Evolutionary conservation across 495 filamentous ascomycete species (phyloP), one percentile per base, ranked within the genome.

Genomic region (Hyaloscypha hepaticicola): DNA sequence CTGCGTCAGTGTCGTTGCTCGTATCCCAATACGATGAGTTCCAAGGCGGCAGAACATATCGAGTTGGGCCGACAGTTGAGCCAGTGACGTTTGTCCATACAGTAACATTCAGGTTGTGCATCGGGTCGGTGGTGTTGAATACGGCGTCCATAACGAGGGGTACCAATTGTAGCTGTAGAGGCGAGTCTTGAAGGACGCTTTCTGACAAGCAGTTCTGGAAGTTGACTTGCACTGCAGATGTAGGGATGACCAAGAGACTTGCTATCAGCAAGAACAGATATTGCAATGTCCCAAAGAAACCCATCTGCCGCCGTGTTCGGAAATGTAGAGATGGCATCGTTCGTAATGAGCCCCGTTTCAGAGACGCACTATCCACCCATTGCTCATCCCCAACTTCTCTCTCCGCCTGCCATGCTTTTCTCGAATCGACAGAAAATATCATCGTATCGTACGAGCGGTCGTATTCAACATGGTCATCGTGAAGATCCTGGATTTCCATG

Each of bases 51-150:
- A 86, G 79, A 60, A 73, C 52, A n/a, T 69, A 66, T 51, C 72
- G 64, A 22, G 69, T 73, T 28, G 25, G 27, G 12, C 41, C 64
- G n/a, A 49, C 33, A 1, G 71, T 73, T 25, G 77, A 77, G 8
- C 95, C 95, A 27, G 87, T 88, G 24, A 98, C 92, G 75, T 97
- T 97, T 25, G 93, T 93, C 77, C 91, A 97, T 24, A 96, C 85
- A 1, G 87, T 96, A 28, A 97, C 77, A 62, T 85, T 85, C 29
- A 99, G 78, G 41, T 85, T 86, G 71, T 92, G 85, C 56, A 81
- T 83, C 12, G 84, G 72, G 61, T 83, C 76, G 22, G 76, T 73
- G 25, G 84, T 77, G 67, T 92, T 82, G 77, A 96, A 96, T 14
- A 75, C 77, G 61, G 90, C 96, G 67, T 87, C 84, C 63, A 96